phyloP scores from a whole-genome alignment of 495 filamentous ascomycete species.

The Parathielavia appendiculata region DNA sequence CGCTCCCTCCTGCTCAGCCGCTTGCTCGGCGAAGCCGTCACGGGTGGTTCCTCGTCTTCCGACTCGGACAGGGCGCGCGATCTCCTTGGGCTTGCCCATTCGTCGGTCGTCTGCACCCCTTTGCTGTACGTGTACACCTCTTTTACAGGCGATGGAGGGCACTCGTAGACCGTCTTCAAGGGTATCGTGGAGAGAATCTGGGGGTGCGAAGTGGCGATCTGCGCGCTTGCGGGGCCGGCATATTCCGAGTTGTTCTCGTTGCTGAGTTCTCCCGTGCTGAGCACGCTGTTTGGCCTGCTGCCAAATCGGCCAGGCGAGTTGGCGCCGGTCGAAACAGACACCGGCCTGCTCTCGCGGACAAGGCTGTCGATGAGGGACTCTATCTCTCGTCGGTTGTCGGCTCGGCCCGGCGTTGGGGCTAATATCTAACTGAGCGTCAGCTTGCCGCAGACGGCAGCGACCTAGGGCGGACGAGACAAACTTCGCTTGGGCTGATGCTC shows the following conservation, averaged over 20 bases:
- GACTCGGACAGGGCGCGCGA: constrained; percentile 49
- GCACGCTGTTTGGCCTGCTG: constrained; percentile 78
- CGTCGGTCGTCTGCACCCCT: constrained; percentile 77
- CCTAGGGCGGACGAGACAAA: constrained; percentile 33
- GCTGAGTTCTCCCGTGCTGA: constrained; percentile 70
- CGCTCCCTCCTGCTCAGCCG: constrained; percentile 67
- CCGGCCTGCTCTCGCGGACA: constrained; percentile 69
- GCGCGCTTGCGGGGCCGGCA: constrained; percentile 36
- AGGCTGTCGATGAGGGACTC: constrained; percentile 75
- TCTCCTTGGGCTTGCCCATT: constrained; percentile 52
- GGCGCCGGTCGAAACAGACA: constrained; percentile 61
- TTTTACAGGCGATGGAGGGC: constrained; percentile 62
- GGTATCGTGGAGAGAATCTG: constrained; percentile 58
- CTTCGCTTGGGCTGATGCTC: constrained; percentile 51
- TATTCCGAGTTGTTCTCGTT: constrained; percentile 58
- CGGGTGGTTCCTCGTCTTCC: constrained; percentile 52
- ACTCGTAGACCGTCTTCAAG: constrained; percentile 69
- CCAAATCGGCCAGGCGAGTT: constrained; percentile 60
- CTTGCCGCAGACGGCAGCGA: background rate
- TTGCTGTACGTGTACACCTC: constrained; percentile 94
- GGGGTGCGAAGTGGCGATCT: constrained; percentile 28
- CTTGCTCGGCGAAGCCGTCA: constrained; percentile 51
- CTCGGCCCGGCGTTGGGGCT: constrained; percentile 62
- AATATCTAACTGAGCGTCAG: constrained; percentile 48
- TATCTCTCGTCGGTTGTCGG: constrained; percentile 70